These are phyloP conservation scores for Shiraia bambusicola DNA, from an alignment of 2,329 filamentous ascomycete genomes.

Conservation along the genomic window DNA sequence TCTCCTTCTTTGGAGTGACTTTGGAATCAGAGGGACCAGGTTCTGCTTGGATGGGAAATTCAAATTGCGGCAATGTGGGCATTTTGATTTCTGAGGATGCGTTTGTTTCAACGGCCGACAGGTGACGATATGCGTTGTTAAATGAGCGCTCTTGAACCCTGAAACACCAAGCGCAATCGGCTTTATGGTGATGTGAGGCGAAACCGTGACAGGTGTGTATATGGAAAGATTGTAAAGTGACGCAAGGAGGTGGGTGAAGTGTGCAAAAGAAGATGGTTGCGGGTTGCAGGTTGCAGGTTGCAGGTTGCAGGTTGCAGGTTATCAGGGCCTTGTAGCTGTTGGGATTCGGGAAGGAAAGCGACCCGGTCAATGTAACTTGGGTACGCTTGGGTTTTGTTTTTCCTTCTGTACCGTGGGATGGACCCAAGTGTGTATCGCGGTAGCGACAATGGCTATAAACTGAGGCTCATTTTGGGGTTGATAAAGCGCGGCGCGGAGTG, in stretches of 20 bases:
- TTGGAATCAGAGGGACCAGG: slow-evolving; percentile 1
- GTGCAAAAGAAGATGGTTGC: background rate
- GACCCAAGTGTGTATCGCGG: slow-evolving; percentile 2
- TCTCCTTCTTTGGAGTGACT: slow-evolving; percentile 8
- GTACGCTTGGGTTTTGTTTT: no score
- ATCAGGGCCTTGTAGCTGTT: background rate
- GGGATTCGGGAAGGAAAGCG: no score
- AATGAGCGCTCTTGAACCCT: slow-evolving; percentile 11
- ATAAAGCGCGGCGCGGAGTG: slow-evolving; percentile 13
- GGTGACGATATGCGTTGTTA: slow-evolving; percentile 8
- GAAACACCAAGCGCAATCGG: slow-evolving; percentile 21
- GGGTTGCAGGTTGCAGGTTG: background rate
- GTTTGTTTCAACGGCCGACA: slow-evolving; percentile 10
- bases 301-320: background rate
- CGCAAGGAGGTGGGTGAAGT: background rate
- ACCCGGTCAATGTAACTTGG: no score
- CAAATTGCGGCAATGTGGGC: slow-evolving; percentile 12
- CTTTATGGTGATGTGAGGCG: slow-evolving; percentile 7
- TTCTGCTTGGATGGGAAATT: slow-evolving; percentile 6
- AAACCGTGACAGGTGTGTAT: slow-evolving; percentile 12
- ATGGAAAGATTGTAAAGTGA: slow-evolving; percentile 8
- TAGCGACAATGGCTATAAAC: slow-evolving; percentile 12
- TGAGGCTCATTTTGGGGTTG: slow-evolving; percentile 15
- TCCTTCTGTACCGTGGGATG: no score
- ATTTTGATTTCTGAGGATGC: slow-evolving; percentile 8